Evolutionary conservation across 1,284 basidiomycete species (phyloP).

Genomic region (Xerocomus nothofagi): DNA sequence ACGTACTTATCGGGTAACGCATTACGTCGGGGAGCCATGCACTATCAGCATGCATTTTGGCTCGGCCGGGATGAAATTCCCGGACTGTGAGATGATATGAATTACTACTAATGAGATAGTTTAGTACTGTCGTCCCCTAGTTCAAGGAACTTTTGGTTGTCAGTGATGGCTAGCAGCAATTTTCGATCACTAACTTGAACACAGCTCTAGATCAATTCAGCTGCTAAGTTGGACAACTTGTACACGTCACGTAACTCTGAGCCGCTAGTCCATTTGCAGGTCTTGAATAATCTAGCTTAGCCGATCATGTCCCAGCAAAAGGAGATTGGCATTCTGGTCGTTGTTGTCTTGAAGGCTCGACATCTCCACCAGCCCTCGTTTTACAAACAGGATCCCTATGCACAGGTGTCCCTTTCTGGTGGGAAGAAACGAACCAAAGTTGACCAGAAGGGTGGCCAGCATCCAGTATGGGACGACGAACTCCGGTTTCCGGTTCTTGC

Average conservation of each 20-base stretch:
- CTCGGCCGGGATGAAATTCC: too few species aligned
- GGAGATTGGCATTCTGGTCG: conserved; percentile 66
- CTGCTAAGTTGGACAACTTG: not conserved
- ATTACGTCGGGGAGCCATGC: too few species aligned
- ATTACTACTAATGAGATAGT: too few species aligned
- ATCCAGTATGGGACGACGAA: conserved; percentile 77
- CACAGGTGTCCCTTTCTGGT: conserved; percentile 47
- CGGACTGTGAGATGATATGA: too few species aligned
- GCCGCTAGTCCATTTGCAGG: not conserved
- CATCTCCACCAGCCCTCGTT: conserved; percentile 71
- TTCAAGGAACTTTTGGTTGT: too few species aligned
- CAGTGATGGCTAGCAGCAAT: not conserved
- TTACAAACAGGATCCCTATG: conserved; percentile 76
- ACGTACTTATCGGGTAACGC: too few species aligned
- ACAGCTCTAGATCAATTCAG: not conserved
- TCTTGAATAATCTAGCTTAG: not conserved
- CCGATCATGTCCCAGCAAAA: conserved; percentile 31
- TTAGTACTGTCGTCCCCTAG: too few species aligned
- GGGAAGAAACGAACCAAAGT: conserved; percentile 55
- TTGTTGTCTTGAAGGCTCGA: conserved; percentile 73
- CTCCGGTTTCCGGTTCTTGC: conserved; percentile 55
- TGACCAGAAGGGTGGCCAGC: conserved; percentile 73
- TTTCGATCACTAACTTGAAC: not conserved
- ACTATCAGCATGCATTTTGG: too few species aligned
- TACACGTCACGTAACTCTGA: not conserved